Evolutionary conservation across 108 stramenopile species (phyloP).

Genomic region (Cyclotella atomus): DNA sequence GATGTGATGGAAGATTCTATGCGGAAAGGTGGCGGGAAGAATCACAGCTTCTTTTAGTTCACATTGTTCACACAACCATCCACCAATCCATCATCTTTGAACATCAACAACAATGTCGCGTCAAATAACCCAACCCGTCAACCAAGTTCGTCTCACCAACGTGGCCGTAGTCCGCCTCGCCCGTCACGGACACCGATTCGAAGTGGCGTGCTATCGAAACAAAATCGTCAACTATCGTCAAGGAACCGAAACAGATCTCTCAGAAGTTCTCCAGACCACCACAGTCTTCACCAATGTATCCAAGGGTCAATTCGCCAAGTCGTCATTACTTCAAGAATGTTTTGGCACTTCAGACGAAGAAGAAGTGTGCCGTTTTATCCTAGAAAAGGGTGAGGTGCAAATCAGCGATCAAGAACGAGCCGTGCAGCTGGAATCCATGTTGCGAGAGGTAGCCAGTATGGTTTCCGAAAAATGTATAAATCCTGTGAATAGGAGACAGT

Average conservation of each 20-base stretch:
- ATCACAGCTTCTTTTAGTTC: no score
- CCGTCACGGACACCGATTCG: constrained; percentile 93
- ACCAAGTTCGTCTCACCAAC: constrained; percentile 97
- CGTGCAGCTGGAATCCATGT: constrained; percentile 76
- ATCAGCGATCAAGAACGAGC: constrained; percentile 91
- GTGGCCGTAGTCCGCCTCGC: constrained; percentile 95
- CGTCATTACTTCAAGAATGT: constrained; percentile 78
- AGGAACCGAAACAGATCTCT: constrained; percentile 95
- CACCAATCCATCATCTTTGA: background rate
- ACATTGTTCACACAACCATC: no score
- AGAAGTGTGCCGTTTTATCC: constrained; percentile 81
- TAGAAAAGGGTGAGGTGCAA: constrained; percentile 90
- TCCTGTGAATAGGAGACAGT: constrained; percentile 84
- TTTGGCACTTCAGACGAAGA: constrained; percentile 89
- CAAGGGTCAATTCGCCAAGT: constrained; percentile 94
- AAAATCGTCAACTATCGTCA: constrained; percentile 98
- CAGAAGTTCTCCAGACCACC: constrained; percentile 97
- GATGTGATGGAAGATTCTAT: no score
- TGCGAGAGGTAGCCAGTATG: constrained; percentile 92
- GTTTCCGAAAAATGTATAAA: constrained; percentile 94
- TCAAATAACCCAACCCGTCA: constrained; percentile 86
- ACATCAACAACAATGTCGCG: constrained; percentile 56
- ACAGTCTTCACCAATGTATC: constrained; percentile 95
- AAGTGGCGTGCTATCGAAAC: constrained; percentile 98
- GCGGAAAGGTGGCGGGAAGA: no score